phyloP scores from a whole-genome alignment of 73 alveolate genomes.

The Blepharisma stoltei region DNA sequence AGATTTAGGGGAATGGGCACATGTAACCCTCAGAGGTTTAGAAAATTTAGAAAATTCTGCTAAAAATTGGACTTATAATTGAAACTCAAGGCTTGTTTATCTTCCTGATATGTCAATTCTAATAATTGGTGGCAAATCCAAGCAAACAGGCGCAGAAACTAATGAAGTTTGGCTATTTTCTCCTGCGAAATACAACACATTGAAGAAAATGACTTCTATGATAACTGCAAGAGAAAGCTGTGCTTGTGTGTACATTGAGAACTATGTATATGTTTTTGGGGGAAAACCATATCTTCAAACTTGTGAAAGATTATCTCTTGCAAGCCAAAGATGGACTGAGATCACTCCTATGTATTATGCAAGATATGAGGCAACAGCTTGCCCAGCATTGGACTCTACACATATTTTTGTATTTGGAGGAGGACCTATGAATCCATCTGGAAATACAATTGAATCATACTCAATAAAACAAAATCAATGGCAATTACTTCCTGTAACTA shows the following conservation, averaged over 20 bases:
- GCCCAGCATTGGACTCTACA: neutral
- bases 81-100: neutral
- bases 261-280: neutral
- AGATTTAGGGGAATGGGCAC: neutral
- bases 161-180: neutral
- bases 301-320: constrained; percentile 14
- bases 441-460: neutral
- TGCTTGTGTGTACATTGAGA: neutral
- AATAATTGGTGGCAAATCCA: neutral
- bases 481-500: neutral
- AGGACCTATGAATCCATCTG: constrained; percentile 19
- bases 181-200: constrained; percentile 12
- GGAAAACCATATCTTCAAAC: constrained; percentile 18
- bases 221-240: neutral
- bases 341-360: constrained; percentile 16
- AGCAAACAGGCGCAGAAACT: neutral
- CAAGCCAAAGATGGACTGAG: neutral
- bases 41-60: neutral
- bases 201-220: neutral
- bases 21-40: neutral
- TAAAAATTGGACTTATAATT: neutral
- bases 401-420: constrained; percentile 29
- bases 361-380: neutral
- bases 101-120: neutral
- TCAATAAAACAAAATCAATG: neutral